These are phyloP conservation scores for Yamadazyma mexicana DNA, from an alignment of 1,139 yeast genomes.

Conservation along the genomic window DNA sequence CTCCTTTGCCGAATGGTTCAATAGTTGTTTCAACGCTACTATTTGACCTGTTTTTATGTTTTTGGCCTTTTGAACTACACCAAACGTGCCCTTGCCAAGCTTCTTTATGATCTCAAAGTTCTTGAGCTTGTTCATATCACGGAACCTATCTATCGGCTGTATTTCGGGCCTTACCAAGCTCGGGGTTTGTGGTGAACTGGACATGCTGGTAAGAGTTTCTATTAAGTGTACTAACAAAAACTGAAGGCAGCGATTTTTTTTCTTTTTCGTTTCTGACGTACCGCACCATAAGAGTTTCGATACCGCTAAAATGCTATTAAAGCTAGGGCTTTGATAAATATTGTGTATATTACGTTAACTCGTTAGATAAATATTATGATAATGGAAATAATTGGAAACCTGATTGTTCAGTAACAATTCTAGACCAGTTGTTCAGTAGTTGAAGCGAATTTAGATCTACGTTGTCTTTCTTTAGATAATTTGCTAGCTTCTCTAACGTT, in stretches of 20 bases:
- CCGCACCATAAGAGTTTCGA: too few relatives aligned
- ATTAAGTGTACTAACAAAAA: too few relatives aligned
- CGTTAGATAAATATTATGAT: too few relatives aligned
- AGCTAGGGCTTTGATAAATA: too few relatives aligned
- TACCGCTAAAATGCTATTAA: too few relatives aligned
- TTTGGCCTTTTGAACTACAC: conserved; percentile 49
- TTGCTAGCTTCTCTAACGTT: conserved; percentile 70
- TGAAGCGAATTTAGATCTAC: conserved; percentile 12
- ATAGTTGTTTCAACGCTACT: conserved; percentile 70
- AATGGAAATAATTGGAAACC: too few relatives aligned
- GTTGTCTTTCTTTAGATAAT: conserved; percentile 54
- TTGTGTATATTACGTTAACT: too few relatives aligned
- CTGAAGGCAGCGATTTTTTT: too few relatives aligned
- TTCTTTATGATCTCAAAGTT: conserved; percentile 38
- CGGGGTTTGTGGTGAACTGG: neutral
- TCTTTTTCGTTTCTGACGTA: too few relatives aligned
- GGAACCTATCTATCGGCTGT: conserved; percentile 17
- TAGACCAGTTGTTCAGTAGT: neutral
- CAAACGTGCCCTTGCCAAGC: conserved; percentile 51
- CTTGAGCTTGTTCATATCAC: conserved; percentile 33
- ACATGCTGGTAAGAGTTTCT: neutral
- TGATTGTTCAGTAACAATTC: neutral
- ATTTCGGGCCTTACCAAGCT: neutral
- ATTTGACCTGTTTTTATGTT: conserved; percentile 28
- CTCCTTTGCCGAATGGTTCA: conserved; percentile 82